Evolutionary conservation across 148 eudicot genomes (phyloP).

Genomic region (Polygonum aviculare): DNA sequence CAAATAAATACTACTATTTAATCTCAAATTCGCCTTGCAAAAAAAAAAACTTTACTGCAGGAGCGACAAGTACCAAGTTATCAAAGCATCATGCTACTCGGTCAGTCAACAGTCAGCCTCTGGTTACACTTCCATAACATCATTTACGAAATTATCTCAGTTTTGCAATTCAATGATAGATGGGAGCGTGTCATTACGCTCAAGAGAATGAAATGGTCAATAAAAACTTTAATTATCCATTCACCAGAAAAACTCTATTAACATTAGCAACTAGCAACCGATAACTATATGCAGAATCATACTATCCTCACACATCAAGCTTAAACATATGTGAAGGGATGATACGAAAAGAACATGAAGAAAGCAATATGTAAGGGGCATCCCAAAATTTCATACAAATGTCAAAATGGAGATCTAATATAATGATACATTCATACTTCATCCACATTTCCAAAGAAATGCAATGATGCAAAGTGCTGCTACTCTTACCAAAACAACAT

Average conservation of each 20-base stretch:
- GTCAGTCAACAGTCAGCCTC: neutral
- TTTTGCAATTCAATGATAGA: neutral
- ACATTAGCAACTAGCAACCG: neutral
- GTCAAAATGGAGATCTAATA: neutral
- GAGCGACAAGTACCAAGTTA: neutral
- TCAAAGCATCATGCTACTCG: neutral
- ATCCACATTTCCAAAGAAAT: neutral
- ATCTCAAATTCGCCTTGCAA: neutral
- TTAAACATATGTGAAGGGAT: neutral
- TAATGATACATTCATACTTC: neutral
- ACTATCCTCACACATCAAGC: neutral
- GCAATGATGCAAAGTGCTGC: neutral
- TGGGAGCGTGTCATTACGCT: neutral
- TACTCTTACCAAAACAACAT: neutral
- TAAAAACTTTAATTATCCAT: neutral
- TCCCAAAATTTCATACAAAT: neutral
- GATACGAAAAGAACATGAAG: neutral
- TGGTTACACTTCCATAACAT: neutral
- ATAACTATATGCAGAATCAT: neutral
- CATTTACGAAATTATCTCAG: neutral
- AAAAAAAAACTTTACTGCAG: neutral
- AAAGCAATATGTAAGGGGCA: neutral
- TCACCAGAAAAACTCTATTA: neutral
- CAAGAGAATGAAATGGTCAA: neutral
- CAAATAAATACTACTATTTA: neutral